Evolutionary conservation across 1,139 yeast genomes (phyloP).

Genomic region (Debaryomyces sp.): DNA sequence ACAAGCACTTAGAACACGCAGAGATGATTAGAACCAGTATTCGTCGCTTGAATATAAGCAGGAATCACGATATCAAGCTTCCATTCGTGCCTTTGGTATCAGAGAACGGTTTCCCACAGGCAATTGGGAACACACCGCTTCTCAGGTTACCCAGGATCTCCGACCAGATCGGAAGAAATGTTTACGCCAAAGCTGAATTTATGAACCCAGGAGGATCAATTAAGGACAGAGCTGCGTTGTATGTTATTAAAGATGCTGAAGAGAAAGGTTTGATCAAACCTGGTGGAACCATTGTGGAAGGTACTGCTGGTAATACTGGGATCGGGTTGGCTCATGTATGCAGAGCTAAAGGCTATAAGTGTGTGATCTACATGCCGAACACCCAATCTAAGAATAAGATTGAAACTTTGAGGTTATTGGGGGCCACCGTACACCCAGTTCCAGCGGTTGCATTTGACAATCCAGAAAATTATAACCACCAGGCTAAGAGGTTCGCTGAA

Average conservation of each 20-base stretch:
- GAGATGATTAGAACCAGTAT: slow-evolving; percentile 5
- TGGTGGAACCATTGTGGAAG: slow-evolving; percentile 62
- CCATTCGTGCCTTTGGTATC: slow-evolving; percentile 67
- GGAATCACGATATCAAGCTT: slow-evolving; percentile 19
- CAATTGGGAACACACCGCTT: slow-evolving; percentile 88
- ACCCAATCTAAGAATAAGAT: slow-evolving; percentile 82
- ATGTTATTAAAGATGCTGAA: slow-evolving; percentile 79
- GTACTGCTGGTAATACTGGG: slow-evolving; percentile 74
- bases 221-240: slow-evolving; percentile 88
- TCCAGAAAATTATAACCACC: slow-evolving; percentile 83
- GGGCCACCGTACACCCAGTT: slow-evolving; percentile 89
- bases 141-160: slow-evolving; percentile 66
- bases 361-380: slow-evolving; percentile 88
- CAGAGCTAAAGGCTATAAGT: slow-evolving; percentile 78
- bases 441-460: slow-evolving; percentile 83
- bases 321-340: slow-evolving; percentile 90
- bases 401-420: slow-evolving; percentile 68
- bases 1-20: not conserved
- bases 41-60: slow-evolving; percentile 1
- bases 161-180: slow-evolving; percentile 66
- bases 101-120: slow-evolving; percentile 66
- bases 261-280: slow-evolving; percentile 61
- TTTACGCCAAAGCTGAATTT: slow-evolving; percentile 87
- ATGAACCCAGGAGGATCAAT: slow-evolving; percentile 96
- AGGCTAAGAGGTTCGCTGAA: slow-evolving; percentile 84